Evolutionary conservation across 805 yeast genomes (phyloP).

Genomic region (Candida orba): DNA sequence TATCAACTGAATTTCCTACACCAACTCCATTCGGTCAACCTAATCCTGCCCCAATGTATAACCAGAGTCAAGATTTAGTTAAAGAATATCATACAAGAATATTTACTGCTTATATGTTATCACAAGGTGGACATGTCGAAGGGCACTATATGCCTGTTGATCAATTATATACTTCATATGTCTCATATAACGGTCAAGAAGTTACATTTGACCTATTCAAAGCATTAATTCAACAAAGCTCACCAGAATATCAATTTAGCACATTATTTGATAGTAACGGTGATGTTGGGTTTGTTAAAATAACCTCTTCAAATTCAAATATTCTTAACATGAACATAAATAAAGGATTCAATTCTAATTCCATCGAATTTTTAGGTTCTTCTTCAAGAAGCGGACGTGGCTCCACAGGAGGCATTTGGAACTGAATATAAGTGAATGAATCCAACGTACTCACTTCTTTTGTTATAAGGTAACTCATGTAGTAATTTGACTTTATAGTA

Average conservation of each 20-base stretch:
- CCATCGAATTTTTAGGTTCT: not conserved
- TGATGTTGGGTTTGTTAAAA: conserved; percentile 12
- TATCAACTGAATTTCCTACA: not conserved
- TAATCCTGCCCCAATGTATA: not conserved
- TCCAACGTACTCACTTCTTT: too few species aligned
- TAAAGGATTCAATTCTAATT: not conserved
- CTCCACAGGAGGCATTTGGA: conserved; percentile 3
- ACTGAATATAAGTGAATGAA: not conserved
- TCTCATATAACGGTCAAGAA: conserved; percentile 3
- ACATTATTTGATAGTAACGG: conserved; percentile 8
- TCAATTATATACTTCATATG: conserved; percentile 3
- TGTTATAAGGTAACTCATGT: too few species aligned
- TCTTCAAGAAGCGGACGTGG: not conserved
- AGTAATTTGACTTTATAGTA: too few species aligned
- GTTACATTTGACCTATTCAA: conserved; percentile 7
- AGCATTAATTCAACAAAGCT: conserved; percentile 9
- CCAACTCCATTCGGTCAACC: not conserved
- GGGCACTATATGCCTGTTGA: conserved; percentile 9
- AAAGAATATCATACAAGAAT: conserved; percentile 9
- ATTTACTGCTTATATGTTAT: conserved; percentile 7
- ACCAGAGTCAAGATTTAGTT: conserved; percentile 3
- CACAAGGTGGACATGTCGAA: conserved; percentile 1
- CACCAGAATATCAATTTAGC: conserved; percentile 10
- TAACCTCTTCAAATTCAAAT: conserved; percentile 1
- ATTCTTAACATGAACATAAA: not conserved